Percentiles rank a stretch among this genome's conserved stretches.
These are phyloP conservation scores for Phlyctochytrium planicorne DNA, from an alignment of 192 early-diverging fungal genomes.

Conservation along the genomic window DNA sequence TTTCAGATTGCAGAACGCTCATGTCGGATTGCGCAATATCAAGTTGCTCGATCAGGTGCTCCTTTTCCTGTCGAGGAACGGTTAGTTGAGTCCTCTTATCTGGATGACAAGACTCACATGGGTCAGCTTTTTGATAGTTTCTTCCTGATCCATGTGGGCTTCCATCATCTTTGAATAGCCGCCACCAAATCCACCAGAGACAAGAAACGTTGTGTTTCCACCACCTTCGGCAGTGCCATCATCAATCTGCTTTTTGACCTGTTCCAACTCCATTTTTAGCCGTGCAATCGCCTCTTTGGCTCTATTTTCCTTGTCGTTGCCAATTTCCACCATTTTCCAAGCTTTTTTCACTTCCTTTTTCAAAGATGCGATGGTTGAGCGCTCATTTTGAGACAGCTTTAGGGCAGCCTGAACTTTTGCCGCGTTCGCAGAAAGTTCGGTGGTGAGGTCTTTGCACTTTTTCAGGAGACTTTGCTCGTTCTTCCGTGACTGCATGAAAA, in stretches of 20 bases:
- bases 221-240: constrained; percentile 2
- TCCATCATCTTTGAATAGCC: constrained; percentile 36
- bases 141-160: constrained; percentile 48
- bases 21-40: constrained; percentile 23
- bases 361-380: constrained; percentile 40
- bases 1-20: constrained; percentile 28
- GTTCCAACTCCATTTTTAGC: constrained; percentile 45
- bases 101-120: constrained; percentile 21
- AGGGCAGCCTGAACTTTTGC: constrained; percentile 52
- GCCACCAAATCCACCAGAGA: constrained; percentile 9
- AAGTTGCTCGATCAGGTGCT: constrained; percentile 31
- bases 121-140: constrained; percentile 28
- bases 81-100: neutral
- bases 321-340: constrained; percentile 56
- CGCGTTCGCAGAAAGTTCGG: constrained; percentile 45
- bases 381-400: constrained; percentile 47
- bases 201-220: neutral
- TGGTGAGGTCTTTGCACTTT: constrained; percentile 47
- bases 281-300: constrained; percentile 44
- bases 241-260: constrained; percentile 20
- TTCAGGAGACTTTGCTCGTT: constrained; percentile 47
- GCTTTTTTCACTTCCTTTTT: constrained; percentile 56
- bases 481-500: constrained; percentile 49
- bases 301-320: constrained; percentile 42
- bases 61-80: constrained; percentile 27